These are phyloP conservation scores for Onygenales sp. DNA, from an alignment of 2,329 filamentous ascomycete genomes.

Conservation along the genomic window DNA sequence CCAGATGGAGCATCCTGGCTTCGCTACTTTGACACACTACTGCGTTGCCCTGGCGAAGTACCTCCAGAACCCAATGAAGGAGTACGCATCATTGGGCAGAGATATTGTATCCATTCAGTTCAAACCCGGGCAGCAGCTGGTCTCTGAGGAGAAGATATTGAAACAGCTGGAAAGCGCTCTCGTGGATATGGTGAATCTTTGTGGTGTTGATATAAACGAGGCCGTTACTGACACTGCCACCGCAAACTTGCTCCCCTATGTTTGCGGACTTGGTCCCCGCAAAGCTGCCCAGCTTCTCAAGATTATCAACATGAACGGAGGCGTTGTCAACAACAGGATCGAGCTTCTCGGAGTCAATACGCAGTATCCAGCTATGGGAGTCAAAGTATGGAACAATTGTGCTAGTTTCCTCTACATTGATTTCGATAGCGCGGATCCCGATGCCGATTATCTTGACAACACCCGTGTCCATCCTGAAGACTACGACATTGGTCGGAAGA, in stretches of 20 bases:
- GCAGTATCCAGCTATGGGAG: constrained; percentile 71
- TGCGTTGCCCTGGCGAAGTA: constrained; percentile 84
- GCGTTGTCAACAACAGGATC: constrained; percentile 70
- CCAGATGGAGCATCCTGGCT: constrained; percentile 66
- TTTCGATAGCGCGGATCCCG: constrained; percentile 70
- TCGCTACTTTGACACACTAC: constrained; percentile 73
- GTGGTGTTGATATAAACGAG: constrained; percentile 91
- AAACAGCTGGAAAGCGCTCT: constrained; percentile 89
- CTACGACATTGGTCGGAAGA: constrained; percentile 95
- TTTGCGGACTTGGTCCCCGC: constrained; percentile 82
- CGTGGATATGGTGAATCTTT: constrained; percentile 97
- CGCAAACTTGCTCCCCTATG: constrained; percentile 79
- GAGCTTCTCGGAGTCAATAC: constrained; percentile 86
- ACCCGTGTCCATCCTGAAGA: constrained; percentile 97
- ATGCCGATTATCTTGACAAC: constrained; percentile 88
- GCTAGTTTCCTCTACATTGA: constrained; percentile 89
- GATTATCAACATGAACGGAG: constrained; percentile 84
- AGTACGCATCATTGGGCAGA: constrained; percentile 85
- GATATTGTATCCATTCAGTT: constrained; percentile 82
- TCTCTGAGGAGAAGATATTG: constrained; percentile 77
- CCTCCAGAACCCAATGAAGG: constrained; percentile 89
- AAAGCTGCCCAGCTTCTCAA: constrained; percentile 82
- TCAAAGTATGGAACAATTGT: constrained; percentile 91
- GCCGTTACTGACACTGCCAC: constrained; percentile 72
- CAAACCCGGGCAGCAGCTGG: constrained; percentile 78